phyloP scores from a whole-genome alignment of 2,329 filamentous ascomycete species.

The Leptoxyphium fumago region DNA sequence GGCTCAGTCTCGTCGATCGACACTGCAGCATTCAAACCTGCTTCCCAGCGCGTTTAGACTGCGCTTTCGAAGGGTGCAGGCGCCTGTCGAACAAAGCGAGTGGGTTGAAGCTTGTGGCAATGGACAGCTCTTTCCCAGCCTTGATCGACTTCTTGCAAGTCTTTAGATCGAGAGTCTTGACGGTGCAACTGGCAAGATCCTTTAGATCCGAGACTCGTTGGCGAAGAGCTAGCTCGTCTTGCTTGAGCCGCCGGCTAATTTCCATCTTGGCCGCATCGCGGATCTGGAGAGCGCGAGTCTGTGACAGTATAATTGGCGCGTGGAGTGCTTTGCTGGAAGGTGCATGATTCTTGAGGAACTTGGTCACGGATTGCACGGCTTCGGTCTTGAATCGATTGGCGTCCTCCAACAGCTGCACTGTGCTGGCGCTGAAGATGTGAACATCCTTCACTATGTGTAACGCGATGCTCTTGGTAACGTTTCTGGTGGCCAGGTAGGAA shows the following conservation, averaged over 20 bases:
- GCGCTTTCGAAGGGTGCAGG: too few relatives aligned
- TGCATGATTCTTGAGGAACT: neutral
- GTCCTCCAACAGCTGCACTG: neutral
- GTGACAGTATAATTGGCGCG: neutral
- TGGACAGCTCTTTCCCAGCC: neutral
- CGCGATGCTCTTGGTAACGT: neutral
- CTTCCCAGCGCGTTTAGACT: too few relatives aligned
- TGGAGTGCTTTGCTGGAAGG: neutral
- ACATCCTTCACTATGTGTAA: neutral
- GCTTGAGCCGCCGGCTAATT: neutral
- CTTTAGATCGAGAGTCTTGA: neutral
- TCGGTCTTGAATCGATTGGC: neutral
- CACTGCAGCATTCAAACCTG: too few relatives aligned
- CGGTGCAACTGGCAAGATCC: neutral
- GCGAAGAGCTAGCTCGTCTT: neutral
- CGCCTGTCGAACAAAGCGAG: neutral
- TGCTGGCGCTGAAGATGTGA: conserved; percentile 1
- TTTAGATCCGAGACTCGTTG: neutral
- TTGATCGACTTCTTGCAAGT: neutral
- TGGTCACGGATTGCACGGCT: neutral
- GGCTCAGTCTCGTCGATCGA: too few relatives aligned
- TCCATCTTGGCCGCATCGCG: neutral
- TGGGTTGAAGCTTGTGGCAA: neutral
- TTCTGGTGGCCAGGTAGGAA: neutral
- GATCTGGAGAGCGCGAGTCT: neutral